Evolutionary conservation across 495 filamentous ascomycete genomes (phyloP).

Genomic region (Monascus purpureus): DNA sequence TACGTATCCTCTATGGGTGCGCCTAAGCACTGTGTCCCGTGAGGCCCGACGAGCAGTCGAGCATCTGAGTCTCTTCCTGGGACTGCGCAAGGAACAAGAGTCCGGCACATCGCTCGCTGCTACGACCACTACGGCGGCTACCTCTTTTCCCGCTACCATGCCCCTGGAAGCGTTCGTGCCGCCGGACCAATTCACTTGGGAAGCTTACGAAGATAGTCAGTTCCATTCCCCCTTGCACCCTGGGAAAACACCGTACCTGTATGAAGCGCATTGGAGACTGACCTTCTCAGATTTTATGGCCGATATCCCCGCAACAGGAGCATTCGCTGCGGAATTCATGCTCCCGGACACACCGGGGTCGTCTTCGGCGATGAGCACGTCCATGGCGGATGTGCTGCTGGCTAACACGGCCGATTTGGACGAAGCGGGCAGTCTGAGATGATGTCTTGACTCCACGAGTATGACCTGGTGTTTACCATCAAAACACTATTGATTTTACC

Average conservation of each 20-base stretch:
- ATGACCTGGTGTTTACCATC: too few relatives aligned
- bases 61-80: constrained; percentile 1
- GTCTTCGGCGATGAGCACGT: too few relatives aligned
- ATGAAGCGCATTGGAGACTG: neutral
- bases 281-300: neutral
- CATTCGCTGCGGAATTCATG: neutral
- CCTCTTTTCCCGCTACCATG: neutral
- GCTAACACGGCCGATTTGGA: neutral
- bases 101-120: neutral
- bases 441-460: too few relatives aligned
- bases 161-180: neutral
- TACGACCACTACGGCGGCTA: neutral
- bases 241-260: neutral
- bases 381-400: neutral
- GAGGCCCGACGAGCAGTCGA: constrained; percentile 2
- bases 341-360: too few relatives aligned
- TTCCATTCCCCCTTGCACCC: neutral
- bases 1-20: constrained; percentile 9
- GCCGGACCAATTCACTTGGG: neutral
- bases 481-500: too few relatives aligned
- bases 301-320: neutral
- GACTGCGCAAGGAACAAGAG: neutral
- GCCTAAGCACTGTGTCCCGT: constrained; percentile 2
- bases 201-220: neutral
- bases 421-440: too few relatives aligned